Percentiles rank a stretch among this genome's conserved stretches.
Evolutionary conservation across 1,284 basidiomycete species (phyloP).

Genomic region (Papiliotrema terrestris): DNA sequence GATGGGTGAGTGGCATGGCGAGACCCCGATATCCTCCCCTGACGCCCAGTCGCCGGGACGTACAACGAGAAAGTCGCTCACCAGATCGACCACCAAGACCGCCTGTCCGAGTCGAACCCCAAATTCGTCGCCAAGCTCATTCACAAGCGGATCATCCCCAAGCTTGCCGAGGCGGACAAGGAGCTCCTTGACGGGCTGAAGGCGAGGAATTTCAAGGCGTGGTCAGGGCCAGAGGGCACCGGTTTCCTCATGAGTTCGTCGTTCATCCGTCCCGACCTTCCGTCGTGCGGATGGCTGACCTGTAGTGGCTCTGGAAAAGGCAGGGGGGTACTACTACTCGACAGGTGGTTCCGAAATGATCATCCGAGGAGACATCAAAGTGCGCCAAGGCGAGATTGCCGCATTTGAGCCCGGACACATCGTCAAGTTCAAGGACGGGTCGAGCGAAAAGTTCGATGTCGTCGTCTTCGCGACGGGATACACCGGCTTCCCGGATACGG

Average conservation of each 20-base stretch:
- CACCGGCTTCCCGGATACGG: constrained; percentile 43
- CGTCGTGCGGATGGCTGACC: background rate
- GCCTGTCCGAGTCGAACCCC: constrained; percentile 54
- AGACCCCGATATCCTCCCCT: too few species aligned
- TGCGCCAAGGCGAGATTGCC: constrained; percentile 63
- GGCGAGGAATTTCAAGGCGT: constrained; percentile 60
- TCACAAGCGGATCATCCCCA: constrained; percentile 52
- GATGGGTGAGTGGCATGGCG: background rate
- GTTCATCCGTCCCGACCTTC: too few species aligned
- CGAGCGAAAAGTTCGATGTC: constrained; percentile 62
- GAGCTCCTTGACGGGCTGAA: constrained; percentile 58
- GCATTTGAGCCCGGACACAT: constrained; percentile 51
- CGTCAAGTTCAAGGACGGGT: constrained; percentile 63
- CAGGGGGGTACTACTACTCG: constrained; percentile 54
- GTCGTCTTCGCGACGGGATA: constrained; percentile 67
- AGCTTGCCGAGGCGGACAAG: constrained; percentile 58
- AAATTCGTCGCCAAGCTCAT: constrained; percentile 52
- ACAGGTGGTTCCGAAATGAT: constrained; percentile 62
- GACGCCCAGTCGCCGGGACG: constrained; percentile 43
- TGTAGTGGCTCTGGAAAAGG: constrained; percentile 44
- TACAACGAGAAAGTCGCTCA: constrained; percentile 56
- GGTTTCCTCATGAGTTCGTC: constrained; percentile 53
- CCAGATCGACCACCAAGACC: constrained; percentile 54
- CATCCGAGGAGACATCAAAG: constrained; percentile 67
- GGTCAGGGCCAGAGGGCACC: constrained; percentile 56